Evolutionary conservation across 2,329 filamentous ascomycete species (phyloP).

Genomic region (Epicoccum sorghinum): DNA sequence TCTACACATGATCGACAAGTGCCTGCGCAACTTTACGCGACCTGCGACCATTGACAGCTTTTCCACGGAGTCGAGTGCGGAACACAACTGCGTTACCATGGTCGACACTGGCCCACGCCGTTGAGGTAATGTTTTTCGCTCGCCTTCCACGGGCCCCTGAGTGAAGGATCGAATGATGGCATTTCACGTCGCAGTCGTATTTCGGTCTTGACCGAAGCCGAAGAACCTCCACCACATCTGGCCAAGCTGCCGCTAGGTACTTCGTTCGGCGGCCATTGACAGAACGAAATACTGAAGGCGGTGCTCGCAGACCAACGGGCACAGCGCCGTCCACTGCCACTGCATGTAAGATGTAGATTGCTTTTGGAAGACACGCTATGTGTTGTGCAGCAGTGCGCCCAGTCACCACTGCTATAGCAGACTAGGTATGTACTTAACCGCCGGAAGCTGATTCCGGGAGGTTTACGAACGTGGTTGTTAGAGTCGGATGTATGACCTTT

Average conservation of each 20-base stretch:
- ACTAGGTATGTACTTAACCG: background rate
- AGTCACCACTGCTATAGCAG: background rate
- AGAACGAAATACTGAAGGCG: background rate
- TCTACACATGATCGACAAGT: background rate
- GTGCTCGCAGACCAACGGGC: background rate
- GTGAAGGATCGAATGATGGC: constrained; percentile 2
- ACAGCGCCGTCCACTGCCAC: constrained; percentile 6
- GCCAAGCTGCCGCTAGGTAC: background rate
- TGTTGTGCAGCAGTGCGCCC: background rate
- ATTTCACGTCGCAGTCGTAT: constrained; percentile 7
- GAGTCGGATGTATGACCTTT: constrained; percentile 7
- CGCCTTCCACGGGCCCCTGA: constrained; percentile 5
- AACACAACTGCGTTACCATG: constrained; percentile 4
- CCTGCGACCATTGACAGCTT: constrained; percentile 7
- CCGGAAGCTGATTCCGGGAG: constrained; percentile 5
- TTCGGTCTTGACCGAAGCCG: constrained; percentile 6
- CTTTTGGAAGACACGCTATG: constrained; percentile 1
- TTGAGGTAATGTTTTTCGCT: constrained; percentile 5
- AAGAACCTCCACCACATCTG: constrained; percentile 4
- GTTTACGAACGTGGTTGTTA: background rate
- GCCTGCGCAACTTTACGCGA: constrained; percentile 1
- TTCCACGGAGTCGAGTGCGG: constrained; percentile 11
- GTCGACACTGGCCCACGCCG: background rate
- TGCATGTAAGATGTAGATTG: constrained; percentile 10
- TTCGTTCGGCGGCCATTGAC: constrained; percentile 2